These are phyloP conservation scores for Populus trichocarpa DNA, from an alignment of 441 rosid species.

Conservation along the genomic window DNA sequence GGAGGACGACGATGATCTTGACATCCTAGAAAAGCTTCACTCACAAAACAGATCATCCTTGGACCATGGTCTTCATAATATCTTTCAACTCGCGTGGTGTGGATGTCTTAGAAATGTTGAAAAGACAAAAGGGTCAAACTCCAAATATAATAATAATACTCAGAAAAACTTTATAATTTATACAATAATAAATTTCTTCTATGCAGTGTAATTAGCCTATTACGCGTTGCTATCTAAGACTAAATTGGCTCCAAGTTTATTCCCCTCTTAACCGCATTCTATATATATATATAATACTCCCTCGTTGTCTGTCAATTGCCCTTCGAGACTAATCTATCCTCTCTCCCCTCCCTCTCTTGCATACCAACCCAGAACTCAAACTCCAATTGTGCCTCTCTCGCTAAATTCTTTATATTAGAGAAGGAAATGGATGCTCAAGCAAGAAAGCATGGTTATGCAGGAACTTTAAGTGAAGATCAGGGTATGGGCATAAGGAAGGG, in stretches of 20 bases:
- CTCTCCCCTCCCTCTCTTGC: not conserved
- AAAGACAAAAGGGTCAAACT: slow-evolving; percentile 62
- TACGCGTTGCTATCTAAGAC: not conserved
- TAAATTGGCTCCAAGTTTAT: no score
- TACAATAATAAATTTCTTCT: not conserved
- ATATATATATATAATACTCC: not conserved
- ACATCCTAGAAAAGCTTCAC: not conserved
- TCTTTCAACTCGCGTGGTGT: slow-evolving; percentile 10
- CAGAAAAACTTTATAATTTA: no score
- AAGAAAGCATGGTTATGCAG: not conserved
- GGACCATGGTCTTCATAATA: not conserved
- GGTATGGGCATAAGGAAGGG: slow-evolving; percentile 63
- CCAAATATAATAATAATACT: no score
- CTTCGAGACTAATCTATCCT: not conserved
- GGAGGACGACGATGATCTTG: not conserved
- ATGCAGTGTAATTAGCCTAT: not conserved
- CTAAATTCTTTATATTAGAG: not conserved
- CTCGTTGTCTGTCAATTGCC: not conserved
- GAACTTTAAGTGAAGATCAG: slow-evolving; percentile 26
- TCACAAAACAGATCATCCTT: not conserved
- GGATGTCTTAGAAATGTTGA: slow-evolving; percentile 21
- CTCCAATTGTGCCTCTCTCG: not conserved
- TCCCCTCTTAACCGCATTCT: no score
- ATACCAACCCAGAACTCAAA: not conserved
- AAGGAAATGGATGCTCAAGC: slow-evolving; percentile 44